Evolutionary conservation across 192 early-diverging fungal species (phyloP).

Genomic region (Kickxella alabastrina): DNA sequence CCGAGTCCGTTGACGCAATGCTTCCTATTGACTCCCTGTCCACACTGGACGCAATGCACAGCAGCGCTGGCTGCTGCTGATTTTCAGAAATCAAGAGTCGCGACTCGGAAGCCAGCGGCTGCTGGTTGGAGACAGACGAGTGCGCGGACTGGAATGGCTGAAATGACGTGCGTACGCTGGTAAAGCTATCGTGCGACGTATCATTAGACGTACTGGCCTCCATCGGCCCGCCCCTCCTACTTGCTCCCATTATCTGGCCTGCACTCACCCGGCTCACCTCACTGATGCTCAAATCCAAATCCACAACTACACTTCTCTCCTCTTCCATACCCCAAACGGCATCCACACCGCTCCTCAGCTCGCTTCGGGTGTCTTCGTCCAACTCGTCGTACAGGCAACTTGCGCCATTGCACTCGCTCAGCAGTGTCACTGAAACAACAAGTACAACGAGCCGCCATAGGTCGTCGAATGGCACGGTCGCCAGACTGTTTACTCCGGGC

Average conservation of each 20-base stretch:
- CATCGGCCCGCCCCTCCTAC: too few relatives aligned
- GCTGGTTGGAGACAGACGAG: constrained; percentile 22
- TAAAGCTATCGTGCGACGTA: constrained; percentile 16
- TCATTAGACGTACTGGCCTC: background rate
- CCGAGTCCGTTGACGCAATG: constrained; percentile 10
- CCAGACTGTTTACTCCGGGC: constrained; percentile 27
- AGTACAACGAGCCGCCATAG: constrained; percentile 39
- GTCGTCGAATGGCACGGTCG: constrained; percentile 33
- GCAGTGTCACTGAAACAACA: constrained; percentile 36
- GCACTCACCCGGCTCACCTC: constrained; percentile 1
- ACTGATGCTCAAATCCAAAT: constrained; percentile 3
- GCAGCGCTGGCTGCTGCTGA: too few relatives aligned
- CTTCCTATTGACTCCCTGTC: constrained; percentile 13
- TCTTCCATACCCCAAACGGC: constrained; percentile 19
- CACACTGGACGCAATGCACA: constrained; percentile 17
- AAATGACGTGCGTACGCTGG: constrained; percentile 22
- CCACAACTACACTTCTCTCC: background rate
- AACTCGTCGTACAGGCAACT: constrained; percentile 17
- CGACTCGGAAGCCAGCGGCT: too few relatives aligned
- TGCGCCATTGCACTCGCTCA: constrained; percentile 39
- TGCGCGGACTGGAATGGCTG: constrained; percentile 25
- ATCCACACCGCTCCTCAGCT: constrained; percentile 24
- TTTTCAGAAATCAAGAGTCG: too few relatives aligned
- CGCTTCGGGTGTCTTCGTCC: constrained; percentile 11
- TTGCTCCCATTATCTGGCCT: background rate